Percentiles rank a stretch among this genome's conserved stretches.
phyloP scores from a whole-genome alignment of 78 protist species.

The Dictyostelium capitatum region DNA sequence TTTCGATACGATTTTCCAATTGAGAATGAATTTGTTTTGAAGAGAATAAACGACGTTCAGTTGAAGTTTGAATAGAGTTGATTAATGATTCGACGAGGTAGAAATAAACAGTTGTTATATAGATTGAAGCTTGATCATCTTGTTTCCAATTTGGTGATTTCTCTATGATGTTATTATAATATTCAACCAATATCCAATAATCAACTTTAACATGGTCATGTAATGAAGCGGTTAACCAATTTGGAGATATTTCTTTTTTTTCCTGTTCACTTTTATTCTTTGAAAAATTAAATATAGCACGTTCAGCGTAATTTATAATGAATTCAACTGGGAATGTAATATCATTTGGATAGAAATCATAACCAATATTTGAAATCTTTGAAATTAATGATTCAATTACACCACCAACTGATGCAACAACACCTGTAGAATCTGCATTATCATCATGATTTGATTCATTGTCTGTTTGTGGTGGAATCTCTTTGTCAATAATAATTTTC shows the following conservation, averaged over 20 bases:
- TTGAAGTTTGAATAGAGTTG: conserved; percentile 28
- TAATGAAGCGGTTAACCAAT: conserved; percentile 19
- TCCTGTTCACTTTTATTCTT: not conserved
- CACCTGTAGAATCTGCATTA: not conserved
- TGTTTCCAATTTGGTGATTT: not conserved
- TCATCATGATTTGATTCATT: not conserved
- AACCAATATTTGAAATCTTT: conserved; percentile 47
- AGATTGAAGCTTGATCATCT: not conserved
- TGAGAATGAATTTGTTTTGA: conserved; percentile 7
- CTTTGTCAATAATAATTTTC: conserved; percentile 65
- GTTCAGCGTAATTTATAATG: conserved; percentile 35
- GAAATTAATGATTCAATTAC: conserved; percentile 1
- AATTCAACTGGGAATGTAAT: conserved; percentile 34
- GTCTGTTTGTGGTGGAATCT: not conserved
- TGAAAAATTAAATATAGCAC: not conserved
- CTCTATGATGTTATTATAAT: conserved; percentile 34
- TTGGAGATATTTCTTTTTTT: not conserved
- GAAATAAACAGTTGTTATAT: not conserved
- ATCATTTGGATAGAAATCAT: conserved; percentile 66
- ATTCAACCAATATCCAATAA: conserved; percentile 36
- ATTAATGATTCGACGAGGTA: not conserved
- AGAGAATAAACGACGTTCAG: conserved; percentile 25
- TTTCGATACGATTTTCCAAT: not conserved
- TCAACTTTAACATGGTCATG: conserved; percentile 54
- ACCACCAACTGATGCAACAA: not conserved